phyloP scores from a whole-genome alignment of 768 basidiomycete species.

The Cystobasidiopsis lactophilus region DNA sequence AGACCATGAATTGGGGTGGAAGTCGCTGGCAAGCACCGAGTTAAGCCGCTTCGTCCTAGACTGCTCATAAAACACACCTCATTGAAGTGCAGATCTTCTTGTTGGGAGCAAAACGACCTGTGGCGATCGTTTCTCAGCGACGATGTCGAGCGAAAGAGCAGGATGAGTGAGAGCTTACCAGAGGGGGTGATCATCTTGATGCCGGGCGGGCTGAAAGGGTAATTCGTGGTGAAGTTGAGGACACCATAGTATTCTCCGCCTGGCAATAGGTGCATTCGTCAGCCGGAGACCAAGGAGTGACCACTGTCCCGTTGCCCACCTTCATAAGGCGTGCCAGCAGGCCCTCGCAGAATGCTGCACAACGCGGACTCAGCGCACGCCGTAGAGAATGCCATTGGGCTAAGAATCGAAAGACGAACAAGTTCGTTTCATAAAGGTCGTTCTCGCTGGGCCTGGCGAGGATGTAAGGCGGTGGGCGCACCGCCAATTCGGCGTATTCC shows the following conservation, averaged over 20 bases:
- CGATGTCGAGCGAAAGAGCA: too few relatives aligned
- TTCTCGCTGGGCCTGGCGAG: background rate
- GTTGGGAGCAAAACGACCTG: constrained; percentile 41
- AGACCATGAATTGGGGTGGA: constrained; percentile 82
- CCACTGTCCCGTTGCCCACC: constrained; percentile 47
- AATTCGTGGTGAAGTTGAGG: constrained; percentile 6
- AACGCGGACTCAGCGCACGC: constrained; percentile 11
- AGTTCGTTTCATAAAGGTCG: background rate
- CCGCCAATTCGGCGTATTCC: background rate
- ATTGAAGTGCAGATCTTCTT: constrained; percentile 90
- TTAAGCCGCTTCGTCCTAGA: background rate
- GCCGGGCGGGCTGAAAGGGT: constrained; percentile 12
- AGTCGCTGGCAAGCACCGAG: constrained; percentile 36
- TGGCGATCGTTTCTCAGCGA: too few relatives aligned
- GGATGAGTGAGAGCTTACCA: too few relatives aligned
- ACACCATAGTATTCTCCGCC: constrained; percentile 10
- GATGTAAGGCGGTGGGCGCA: background rate
- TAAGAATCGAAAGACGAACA: background rate
- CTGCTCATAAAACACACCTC: background rate
- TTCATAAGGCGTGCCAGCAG: constrained; percentile 70
- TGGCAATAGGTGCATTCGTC: background rate
- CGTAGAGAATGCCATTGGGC: background rate
- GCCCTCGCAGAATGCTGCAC: constrained; percentile 41
- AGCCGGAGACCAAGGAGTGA: background rate
- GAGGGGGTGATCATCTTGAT: constrained; percentile 71